These are phyloP conservation scores for Tephrocybe sp. DNA, from an alignment of 768 basidiomycete genomes.

Conservation along the genomic window DNA sequence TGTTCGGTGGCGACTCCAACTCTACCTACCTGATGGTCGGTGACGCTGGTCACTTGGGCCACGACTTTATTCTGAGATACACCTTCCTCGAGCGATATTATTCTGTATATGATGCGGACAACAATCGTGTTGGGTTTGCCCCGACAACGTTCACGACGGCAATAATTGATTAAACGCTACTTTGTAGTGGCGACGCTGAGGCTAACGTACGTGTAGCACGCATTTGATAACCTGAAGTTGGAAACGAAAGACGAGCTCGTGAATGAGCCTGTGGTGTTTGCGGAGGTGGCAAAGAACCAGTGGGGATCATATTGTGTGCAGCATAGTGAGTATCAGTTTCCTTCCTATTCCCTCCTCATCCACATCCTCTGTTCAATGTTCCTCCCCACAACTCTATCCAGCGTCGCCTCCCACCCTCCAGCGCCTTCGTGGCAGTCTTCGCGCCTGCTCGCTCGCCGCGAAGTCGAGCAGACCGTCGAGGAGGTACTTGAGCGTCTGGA, in stretches of 20 bases:
- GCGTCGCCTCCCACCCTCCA: conserved; percentile 82
- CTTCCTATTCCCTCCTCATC: neutral
- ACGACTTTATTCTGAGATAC: neutral
- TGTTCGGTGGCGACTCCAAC: neutral
- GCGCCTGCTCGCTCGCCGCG: conserved; percentile 82
- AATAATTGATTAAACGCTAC: no score
- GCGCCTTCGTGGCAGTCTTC: conserved; percentile 82
- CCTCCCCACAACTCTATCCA: conserved; percentile 70
- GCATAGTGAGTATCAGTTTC: conserved; percentile 65
- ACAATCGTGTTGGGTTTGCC: neutral
- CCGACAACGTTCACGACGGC: neutral
- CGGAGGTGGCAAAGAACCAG: no score
- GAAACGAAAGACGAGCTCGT: conserved; percentile 83
- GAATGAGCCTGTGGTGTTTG: conserved; percentile 65
- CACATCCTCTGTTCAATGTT: conserved; percentile 22
- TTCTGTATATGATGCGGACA: neutral
- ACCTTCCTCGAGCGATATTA: neutral
- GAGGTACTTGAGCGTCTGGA: conserved; percentile 76
- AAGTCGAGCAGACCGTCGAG: conserved; percentile 72
- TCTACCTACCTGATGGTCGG: neutral
- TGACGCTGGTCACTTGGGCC: neutral
- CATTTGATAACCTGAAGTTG: conserved; percentile 83
- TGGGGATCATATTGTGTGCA: conserved; percentile 83
- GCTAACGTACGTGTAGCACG: conserved; percentile 54
- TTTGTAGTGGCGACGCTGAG: no score